Evolutionary conservation across 2,329 filamentous ascomycete genomes (phyloP).

Genomic region (Pyricularia sp.): DNA sequence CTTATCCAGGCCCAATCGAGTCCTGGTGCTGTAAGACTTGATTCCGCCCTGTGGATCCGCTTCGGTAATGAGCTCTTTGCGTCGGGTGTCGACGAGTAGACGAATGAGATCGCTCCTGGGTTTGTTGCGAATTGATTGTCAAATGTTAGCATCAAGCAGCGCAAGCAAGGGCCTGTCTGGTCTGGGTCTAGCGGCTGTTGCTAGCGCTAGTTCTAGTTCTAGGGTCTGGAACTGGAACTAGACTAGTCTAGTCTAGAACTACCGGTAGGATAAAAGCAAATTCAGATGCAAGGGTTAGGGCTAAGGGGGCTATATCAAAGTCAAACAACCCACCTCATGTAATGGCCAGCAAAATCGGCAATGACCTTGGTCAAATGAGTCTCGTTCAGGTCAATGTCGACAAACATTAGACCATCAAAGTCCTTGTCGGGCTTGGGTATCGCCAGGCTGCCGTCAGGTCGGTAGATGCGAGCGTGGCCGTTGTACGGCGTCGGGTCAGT

Average conservation of each 20-base stretch:
- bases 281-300: not conserved
- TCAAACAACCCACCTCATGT: constrained; percentile 33
- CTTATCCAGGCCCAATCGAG: not conserved
- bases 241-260: no score
- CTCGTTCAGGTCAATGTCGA: constrained; percentile 23
- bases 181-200: no score
- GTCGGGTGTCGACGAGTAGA: constrained; percentile 35
- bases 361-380: constrained; percentile 30
- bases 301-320: not conserved
- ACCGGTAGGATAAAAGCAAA: no score
- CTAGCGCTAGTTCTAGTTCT: no score
- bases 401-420: constrained; percentile 22
- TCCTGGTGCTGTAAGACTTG: constrained; percentile 16
- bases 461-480: constrained; percentile 11
- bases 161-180: no score
- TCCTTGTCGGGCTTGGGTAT: constrained; percentile 2
- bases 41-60: constrained; percentile 26
- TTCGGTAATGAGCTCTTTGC: constrained; percentile 36
- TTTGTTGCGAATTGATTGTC: not conserved
- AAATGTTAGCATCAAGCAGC: not conserved
- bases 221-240: no score
- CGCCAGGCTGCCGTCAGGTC: constrained; percentile 13
- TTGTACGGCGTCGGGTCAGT: constrained; percentile 12
- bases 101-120: constrained; percentile 31
- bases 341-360: constrained; percentile 38